Evolutionary conservation across 768 basidiomycete genomes (phyloP), one percentile per base, ranked within the genome.

Genomic region (Filobasidium floriforme): DNA sequence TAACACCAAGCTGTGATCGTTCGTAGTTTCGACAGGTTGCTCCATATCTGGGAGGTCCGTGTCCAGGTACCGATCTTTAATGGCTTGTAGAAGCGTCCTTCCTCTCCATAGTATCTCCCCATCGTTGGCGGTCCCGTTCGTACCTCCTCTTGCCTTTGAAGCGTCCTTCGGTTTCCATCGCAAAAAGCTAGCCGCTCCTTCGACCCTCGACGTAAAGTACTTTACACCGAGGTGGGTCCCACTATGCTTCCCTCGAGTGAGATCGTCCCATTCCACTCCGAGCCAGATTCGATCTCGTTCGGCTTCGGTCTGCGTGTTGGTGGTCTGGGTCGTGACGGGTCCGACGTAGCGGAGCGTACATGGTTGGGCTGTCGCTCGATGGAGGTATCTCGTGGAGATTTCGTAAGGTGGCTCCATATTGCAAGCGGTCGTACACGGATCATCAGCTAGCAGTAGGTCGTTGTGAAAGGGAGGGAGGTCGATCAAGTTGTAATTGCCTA

Each of bases 261-360:
- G 83, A 72, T 91, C 87, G 74, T 98, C 94, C 90, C 93, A 98
- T 80, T 98, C 94, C 57, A 97, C 84, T n/a, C 94, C 94, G n/a
- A 92, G 82, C 93, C 93, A 98, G 14, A 78, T 71, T 32, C 24
- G 44, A 6, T 57, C 24, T 7, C 60, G 60, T 7, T 66, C 63
- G 37, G 19, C 26, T 22, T 28, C 54, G 29, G 54, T 49, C 32
- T 37, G 32, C 9, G 32, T 37, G 9, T 9, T 37, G 22, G 46
- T 18, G 5, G 46, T 22, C 14, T 49, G 46, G 22, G 46, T 49
- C 22, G 46, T 22, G 14, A 49, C 46, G 22, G 46, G 46, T 22
- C 46, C 46, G 46, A 49, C 12, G 22, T 49, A 49, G 22, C 46
- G 46, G 18, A 49, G 22, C 46, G 46, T 49, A 12, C 46, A 49